Conservation (phyloP, 2,329 filamentous ascomycete genomes). For the Neoarthrinium moseri region DNA sequence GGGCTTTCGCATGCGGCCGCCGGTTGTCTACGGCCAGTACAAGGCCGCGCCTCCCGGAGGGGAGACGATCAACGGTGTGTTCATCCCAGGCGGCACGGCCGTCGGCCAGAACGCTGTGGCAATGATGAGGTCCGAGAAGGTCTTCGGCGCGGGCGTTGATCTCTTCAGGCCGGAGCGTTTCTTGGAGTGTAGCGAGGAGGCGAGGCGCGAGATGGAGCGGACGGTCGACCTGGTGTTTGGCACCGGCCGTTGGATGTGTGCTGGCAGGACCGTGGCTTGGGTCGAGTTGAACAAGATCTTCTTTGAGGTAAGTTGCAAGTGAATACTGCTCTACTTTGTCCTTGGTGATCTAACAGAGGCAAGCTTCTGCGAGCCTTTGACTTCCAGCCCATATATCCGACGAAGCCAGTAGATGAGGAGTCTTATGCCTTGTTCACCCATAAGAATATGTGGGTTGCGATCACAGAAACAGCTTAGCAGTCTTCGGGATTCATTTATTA, state of each 20-base stretch:
- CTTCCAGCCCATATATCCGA: too few species aligned
- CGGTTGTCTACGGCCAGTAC: neutral
- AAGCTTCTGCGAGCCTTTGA: too few species aligned
- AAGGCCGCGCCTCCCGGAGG: constrained; percentile 11
- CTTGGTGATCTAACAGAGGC: too few species aligned
- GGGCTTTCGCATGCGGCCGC: constrained; percentile 2
- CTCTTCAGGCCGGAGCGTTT: constrained; percentile 40
- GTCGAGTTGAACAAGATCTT: constrained; percentile 39
- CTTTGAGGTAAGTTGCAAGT: constrained; percentile 29
- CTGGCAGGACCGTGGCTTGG: constrained; percentile 37
- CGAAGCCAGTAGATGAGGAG: too few species aligned
- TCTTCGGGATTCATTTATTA: too few species aligned
- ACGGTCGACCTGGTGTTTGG: constrained; percentile 34
- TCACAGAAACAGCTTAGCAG: too few species aligned
- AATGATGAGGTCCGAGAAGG: constrained; percentile 23
- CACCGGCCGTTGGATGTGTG: constrained; percentile 32
- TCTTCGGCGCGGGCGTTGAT: constrained; percentile 30
- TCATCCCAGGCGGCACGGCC: constrained; percentile 32
- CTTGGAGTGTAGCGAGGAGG: constrained; percentile 28
- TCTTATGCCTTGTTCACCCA: too few species aligned
- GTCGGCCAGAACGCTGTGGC: constrained; percentile 32
- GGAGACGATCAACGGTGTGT: constrained; percentile 24
- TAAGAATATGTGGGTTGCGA: too few species aligned
- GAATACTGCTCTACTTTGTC: too few species aligned
- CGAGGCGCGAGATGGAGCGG: constrained; percentile 25